phyloP scores from a whole-genome alignment of 1,284 basidiomycete species.

The Leccinum solheimii region DNA sequence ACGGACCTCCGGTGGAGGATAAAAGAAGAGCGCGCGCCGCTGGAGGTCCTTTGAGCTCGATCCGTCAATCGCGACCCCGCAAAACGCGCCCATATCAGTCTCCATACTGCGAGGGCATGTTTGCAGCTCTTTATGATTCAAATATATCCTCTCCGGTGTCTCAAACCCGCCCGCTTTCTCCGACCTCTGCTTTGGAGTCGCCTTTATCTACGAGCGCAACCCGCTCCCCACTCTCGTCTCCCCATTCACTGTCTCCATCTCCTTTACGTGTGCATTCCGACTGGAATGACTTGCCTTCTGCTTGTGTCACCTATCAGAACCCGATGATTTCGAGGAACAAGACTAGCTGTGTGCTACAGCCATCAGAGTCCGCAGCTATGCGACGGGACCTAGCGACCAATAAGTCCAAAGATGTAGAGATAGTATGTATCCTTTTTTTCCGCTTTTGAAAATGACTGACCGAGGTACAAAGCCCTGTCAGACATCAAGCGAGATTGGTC shows the following conservation, averaged over 20 bases:
- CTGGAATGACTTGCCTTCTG: neutral
- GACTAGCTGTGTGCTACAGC: neutral
- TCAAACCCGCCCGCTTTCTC: constrained; percentile 4
- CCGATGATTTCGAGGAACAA: neutral
- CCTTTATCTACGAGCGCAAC: constrained; percentile 3
- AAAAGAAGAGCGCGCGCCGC: neutral
- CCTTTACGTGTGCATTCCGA: neutral
- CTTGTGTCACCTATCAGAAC: neutral
- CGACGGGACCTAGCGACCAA: constrained; percentile 4
- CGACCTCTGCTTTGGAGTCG: neutral
- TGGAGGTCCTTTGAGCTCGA: neutral
- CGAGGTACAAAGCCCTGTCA: constrained; percentile 2
- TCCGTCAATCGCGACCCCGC: neutral
- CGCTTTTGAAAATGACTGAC: neutral
- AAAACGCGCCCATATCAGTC: neutral
- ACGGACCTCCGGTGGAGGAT: neutral
- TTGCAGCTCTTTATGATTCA: constrained; percentile 9
- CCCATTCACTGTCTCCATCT: constrained; percentile 11
- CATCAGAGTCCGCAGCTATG: neutral
- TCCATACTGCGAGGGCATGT: constrained; percentile 16
- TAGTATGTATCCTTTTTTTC: constrained; percentile 16
- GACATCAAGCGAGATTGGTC: constrained; percentile 7
- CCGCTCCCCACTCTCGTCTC: constrained; percentile 16
- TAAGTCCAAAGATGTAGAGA: constrained; percentile 8
- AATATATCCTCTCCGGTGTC: neutral